Evolutionary conservation across 495 filamentous ascomycete species (phyloP), one percentile per base, ranked within the genome.

Genomic region (Pyronema domesticum): DNA sequence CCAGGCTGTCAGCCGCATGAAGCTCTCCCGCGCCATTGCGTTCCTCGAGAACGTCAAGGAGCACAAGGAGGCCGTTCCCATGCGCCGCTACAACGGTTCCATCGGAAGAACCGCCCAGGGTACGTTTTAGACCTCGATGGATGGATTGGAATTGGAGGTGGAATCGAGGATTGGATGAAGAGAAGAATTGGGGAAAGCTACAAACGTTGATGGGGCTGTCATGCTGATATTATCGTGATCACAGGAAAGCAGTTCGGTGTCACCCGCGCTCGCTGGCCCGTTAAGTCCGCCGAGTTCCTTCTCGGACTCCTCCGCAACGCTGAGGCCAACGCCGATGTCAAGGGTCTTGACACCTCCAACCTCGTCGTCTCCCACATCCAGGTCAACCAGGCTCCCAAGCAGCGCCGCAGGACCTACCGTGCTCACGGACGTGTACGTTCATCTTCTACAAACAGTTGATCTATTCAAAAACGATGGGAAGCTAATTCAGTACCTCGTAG

Each of bases 381-480:
- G 75, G 93, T 96, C 76, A 96, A 96, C 81, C 91, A 99, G 77
- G 91, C 91, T 57, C 91, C 91, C 66, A 95, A 95, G 80, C 87
- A 94, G 74, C 79, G 91, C 68, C 80, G 91, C 72, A 82, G 91
- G 67, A 99, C 91, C 66, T 99, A 96, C 81, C 87, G 91, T 79
- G 93, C 93, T 58, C 91, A 99, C 77, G 91, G 91, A 80, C 85
- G 89, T 78, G 91, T 98, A 94, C 67, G 91, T 83, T 61, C 44
- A 30, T 30, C 23, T 30, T 30, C 23, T 30, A 30, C 23, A 30
- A 30, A 30, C 23, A 30, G 23, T 30, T 30, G 23, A 30, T 30
- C 23, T 30, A 30, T 30, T 30, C 23, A 30, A 30, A 30, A 30
- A 30, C 23, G 23, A 30, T 30, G 23, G 23, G 23, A 30, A 49